These are phyloP conservation scores for Boletellus emodensis DNA, from an alignment of 768 basidiomycete species.

Conservation along the genomic window DNA sequence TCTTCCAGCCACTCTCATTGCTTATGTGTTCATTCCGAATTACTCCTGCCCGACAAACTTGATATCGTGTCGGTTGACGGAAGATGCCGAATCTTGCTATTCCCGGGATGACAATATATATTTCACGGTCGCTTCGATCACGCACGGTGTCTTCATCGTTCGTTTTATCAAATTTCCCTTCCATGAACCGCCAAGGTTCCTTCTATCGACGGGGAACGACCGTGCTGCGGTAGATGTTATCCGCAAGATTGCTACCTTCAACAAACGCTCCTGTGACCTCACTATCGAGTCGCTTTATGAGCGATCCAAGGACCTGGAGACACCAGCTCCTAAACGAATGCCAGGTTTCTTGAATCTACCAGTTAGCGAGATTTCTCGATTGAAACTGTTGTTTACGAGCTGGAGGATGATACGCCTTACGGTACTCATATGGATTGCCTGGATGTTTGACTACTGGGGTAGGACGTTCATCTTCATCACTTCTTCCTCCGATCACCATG, in stretches of 20 bases:
- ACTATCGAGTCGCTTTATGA: conserved; percentile 14
- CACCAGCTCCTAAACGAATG: neutral
- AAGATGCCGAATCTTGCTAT: conserved; percentile 12
- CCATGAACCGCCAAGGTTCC: conserved; percentile 14
- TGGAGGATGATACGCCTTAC: conserved; percentile 10
- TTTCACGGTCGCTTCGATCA: conserved; percentile 8
- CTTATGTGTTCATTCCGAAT: conserved; percentile 8
- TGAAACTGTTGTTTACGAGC: conserved; percentile 13
- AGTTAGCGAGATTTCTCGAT: conserved; percentile 5
- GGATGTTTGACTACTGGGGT: conserved; percentile 17
- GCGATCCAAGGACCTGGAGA: neutral
- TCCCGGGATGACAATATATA: conserved; percentile 8
- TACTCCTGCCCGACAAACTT: conserved; percentile 12
- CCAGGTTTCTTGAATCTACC: neutral
- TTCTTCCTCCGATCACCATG: neutral
- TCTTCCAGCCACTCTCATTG: conserved; percentile 9
- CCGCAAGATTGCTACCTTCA: conserved; percentile 14
- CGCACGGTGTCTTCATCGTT: conserved; percentile 10
- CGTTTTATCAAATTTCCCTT: conserved; percentile 16
- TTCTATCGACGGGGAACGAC: conserved; percentile 12
- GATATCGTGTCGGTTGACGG: conserved; percentile 11
- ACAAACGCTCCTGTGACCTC: conserved; percentile 7
- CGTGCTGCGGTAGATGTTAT: conserved; percentile 12
- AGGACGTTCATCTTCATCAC: neutral
- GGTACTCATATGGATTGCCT: conserved; percentile 10